Conservation (phyloP, 148 eudicot species). For the Rhododendron mucronatum region DNA sequence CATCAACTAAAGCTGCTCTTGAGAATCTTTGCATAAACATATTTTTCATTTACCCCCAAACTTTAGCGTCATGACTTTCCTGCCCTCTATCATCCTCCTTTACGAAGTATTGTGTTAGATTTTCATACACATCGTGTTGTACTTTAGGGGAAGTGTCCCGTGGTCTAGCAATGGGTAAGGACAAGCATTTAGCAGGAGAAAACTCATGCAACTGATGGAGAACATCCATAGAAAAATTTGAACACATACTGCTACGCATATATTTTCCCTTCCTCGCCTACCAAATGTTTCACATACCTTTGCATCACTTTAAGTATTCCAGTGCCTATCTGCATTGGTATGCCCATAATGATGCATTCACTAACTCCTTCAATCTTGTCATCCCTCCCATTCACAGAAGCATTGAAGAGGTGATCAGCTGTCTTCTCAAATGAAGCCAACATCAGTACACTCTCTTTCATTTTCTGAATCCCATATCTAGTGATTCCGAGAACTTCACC, state of each 20-base stretch:
- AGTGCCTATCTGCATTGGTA: slow-evolving; percentile 79
- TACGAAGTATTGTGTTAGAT: neutral
- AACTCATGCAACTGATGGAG: neutral
- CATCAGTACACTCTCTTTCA: slow-evolving; percentile 96
- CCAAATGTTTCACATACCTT: slow-evolving; percentile 37
- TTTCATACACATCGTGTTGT: neutral
- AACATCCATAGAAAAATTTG: neutral
- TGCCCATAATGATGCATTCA: slow-evolving; percentile 94
- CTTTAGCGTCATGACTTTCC: neutral
- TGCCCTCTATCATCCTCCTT: neutral
- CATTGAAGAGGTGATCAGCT: slow-evolving; percentile 85
- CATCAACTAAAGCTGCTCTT: neutral
- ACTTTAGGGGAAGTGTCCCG: neutral
- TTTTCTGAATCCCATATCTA: slow-evolving; percentile 70
- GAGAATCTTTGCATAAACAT: neutral
- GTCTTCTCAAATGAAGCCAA: slow-evolving; percentile 96
- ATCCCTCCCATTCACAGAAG: slow-evolving; percentile 68
- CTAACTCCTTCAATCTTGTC: slow-evolving; percentile 88
- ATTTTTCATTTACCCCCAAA: neutral
- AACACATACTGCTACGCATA: neutral
- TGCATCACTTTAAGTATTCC: slow-evolving; percentile 80
- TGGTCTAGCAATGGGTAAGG: neutral
- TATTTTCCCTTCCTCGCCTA: neutral
- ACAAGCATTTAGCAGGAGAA: neutral
- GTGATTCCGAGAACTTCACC: slow-evolving; percentile 88